These are phyloP conservation scores for Podaxis sp. DNA, from an alignment of 768 basidiomycete genomes.

Conservation along the genomic window DNA sequence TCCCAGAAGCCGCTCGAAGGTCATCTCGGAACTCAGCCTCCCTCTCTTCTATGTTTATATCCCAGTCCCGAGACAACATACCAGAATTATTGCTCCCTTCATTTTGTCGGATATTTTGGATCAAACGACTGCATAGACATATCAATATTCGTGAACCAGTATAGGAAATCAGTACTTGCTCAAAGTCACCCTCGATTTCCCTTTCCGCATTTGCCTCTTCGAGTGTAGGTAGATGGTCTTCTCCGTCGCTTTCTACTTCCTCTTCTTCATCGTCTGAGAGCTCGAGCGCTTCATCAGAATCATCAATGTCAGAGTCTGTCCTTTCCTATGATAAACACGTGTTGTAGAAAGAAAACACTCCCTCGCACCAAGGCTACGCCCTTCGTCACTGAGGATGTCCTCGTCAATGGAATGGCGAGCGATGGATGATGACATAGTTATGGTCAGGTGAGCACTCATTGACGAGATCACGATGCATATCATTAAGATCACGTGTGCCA, in stretches of 20 bases:
- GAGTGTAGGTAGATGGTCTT: slow-evolving; percentile 11
- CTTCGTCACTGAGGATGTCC: slow-evolving; percentile 4
- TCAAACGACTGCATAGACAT: slow-evolving; percentile 39
- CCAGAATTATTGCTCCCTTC: slow-evolving; percentile 37
- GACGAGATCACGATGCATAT: background rate
- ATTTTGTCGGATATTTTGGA: slow-evolving; percentile 56
- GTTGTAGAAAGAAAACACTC: background rate
- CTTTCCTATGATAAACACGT: background rate
- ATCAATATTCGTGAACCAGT: background rate
- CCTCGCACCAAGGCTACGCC: slow-evolving; percentile 3
- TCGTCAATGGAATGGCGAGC: background rate
- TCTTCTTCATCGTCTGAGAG: slow-evolving; percentile 17
- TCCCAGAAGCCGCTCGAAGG: slow-evolving; percentile 67
- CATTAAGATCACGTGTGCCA: background rate
- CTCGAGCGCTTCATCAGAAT: slow-evolving; percentile 8
- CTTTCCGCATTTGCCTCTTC: slow-evolving; percentile 33
- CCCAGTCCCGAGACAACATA: slow-evolving; percentile 65
- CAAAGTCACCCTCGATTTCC: slow-evolving; percentile 59
- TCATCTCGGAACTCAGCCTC: slow-evolving; percentile 72
- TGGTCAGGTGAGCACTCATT: background rate
- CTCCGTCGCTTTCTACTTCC: slow-evolving; percentile 19
- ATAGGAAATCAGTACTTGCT: slow-evolving; percentile 26
- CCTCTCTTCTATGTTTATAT: slow-evolving; percentile 63
- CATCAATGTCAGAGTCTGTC: slow-evolving; percentile 8
- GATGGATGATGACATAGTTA: slow-evolving; percentile 4